Evolutionary conservation across 164 flowering plant species (phyloP).

Genomic region (Stephania japonica): DNA sequence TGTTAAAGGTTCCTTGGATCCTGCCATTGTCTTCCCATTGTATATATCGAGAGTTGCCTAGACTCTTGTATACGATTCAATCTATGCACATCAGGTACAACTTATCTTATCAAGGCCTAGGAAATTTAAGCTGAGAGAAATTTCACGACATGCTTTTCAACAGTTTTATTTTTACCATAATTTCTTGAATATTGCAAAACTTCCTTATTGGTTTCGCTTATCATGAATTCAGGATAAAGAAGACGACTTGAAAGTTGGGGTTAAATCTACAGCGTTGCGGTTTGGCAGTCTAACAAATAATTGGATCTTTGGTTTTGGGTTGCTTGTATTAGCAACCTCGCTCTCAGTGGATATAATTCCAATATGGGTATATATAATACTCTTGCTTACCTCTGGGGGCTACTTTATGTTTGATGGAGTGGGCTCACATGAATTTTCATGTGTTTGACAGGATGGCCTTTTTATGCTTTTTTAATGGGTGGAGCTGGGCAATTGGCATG

Average conservation of each 20-base stretch:
- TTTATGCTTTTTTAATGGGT: constrained; percentile 55
- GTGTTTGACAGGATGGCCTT: constrained; percentile 74
- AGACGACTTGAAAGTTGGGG: constrained; percentile 94
- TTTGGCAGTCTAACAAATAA: constrained; percentile 76
- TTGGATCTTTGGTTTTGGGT: constrained; percentile 73
- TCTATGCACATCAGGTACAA: constrained; percentile 98
- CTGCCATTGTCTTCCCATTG: constrained; percentile 65
- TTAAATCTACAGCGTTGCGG: constrained; percentile 93
- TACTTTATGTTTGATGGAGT: background rate
- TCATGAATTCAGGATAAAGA: constrained; percentile 71
- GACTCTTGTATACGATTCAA: constrained; percentile 98
- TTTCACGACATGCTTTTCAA: background rate
- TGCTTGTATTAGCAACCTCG: constrained; percentile 67
- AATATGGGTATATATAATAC: constrained; percentile 48
- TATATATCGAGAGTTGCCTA: constrained; percentile 84
- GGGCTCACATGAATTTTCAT: background rate
- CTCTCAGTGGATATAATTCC: constrained; percentile 75
- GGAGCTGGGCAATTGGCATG: constrained; percentile 84
- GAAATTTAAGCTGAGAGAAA: background rate
- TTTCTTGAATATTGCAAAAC: background rate
- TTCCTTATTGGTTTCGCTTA: background rate
- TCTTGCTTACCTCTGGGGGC: background rate
- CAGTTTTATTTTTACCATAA: background rate
- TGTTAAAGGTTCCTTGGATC: constrained; percentile 78
- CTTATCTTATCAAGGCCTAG: background rate